These are phyloP conservation scores for Cucurbita argyrosperma DNA, from an alignment of 306 rosid genomes.

Conservation along the genomic window DNA sequence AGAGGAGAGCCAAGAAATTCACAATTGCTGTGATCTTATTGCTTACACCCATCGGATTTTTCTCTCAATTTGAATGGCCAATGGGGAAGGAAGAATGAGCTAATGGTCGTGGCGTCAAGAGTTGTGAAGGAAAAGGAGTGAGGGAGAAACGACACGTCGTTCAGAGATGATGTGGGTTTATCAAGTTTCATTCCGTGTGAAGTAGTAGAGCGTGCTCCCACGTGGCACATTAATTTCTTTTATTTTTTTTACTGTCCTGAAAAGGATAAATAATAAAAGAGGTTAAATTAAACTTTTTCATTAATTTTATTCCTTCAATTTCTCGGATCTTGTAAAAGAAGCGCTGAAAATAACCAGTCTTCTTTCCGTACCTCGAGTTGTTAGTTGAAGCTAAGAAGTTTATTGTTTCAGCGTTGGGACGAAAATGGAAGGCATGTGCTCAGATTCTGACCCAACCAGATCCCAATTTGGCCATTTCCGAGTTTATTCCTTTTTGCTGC, in stretches of 20 bases:
- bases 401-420: no score
- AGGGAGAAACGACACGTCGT: constrained; percentile 1
- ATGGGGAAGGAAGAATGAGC: not conserved
- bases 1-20: constrained; percentile 53
- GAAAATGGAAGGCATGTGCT: no score
- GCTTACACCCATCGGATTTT: constrained; percentile 49
- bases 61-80: not conserved
- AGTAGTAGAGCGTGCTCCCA: not conserved
- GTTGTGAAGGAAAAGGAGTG: not conserved
- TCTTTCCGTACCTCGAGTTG: no score
- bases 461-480: not conserved
- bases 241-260: no score
- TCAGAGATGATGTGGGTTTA: not conserved
- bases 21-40: constrained; percentile 61
- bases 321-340: no score
- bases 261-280: no score
- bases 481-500: not conserved
- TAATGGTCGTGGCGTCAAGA: no score
- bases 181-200: not conserved
- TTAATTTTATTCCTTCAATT: no score
- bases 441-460: not conserved
- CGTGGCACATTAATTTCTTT: not conserved
- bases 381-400: no score
- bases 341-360: no score
- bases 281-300: no score